A percentile compares a stretch with the other conserved stretches of the same genome.
Conservation (phyloP, 2,329 filamentous ascomycete species). For the Achaetomium macrosporum region DNA sequence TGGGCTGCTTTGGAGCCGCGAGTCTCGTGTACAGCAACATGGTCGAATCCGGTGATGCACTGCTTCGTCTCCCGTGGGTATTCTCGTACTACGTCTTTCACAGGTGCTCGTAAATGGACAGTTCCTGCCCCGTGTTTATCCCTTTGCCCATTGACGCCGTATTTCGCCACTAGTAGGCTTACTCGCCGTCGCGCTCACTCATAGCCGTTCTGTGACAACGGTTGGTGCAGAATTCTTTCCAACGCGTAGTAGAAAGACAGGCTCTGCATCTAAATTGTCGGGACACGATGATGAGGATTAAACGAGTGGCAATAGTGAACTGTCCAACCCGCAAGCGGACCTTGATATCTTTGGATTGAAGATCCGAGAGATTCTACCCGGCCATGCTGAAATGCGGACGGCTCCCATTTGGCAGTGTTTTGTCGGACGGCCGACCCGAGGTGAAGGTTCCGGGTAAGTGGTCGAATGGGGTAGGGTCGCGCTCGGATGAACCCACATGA, state of each 20-base stretch:
- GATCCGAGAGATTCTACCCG: background rate
- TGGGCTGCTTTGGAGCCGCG: conserved; percentile 52
- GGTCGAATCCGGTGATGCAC: background rate
- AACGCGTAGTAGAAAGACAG: no score
- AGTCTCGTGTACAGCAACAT: conserved; percentile 57
- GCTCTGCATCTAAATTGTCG: background rate
- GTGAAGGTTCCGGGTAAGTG: conserved; percentile 3
- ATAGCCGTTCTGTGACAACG: no score
- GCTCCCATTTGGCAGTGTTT: background rate
- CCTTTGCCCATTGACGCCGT: background rate
- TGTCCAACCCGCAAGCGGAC: background rate
- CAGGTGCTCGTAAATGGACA: background rate
- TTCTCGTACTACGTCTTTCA: background rate
- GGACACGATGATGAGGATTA: background rate
- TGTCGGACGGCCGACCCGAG: background rate
- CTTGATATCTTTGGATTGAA: background rate
- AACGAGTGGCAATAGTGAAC: conserved; percentile 1
- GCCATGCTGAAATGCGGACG: background rate
- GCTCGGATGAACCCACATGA: conserved; percentile 6
- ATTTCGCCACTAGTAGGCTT: background rate
- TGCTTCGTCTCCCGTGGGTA: background rate
- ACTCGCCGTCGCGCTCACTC: background rate
- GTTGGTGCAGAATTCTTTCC: no score
- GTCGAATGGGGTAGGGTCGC: conserved; percentile 3
- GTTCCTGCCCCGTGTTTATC: background rate